These are phyloP conservation scores for Neopestalotiopsis sp. DNA, from an alignment of 2,329 filamentous ascomycete genomes.

Conservation along the genomic window DNA sequence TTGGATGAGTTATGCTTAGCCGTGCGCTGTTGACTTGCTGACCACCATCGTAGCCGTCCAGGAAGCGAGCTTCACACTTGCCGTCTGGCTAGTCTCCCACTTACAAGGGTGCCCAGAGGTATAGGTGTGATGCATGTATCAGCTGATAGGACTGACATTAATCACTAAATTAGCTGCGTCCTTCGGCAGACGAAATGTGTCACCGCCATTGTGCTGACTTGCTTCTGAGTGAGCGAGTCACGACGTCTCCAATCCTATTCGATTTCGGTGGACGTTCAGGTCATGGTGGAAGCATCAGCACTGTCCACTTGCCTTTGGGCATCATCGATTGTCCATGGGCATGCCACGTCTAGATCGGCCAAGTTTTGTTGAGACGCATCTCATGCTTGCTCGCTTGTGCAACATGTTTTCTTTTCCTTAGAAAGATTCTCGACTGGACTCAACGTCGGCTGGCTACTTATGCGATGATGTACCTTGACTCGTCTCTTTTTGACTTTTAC, in stretches of 20 bases:
- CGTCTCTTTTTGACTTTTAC: background rate
- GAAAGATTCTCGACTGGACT: background rate
- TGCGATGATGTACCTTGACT: background rate
- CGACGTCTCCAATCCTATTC: background rate
- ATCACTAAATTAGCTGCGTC: background rate
- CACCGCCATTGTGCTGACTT: constrained; percentile 1
- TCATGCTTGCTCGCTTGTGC: background rate
- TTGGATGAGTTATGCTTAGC: background rate
- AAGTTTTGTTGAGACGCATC: background rate
- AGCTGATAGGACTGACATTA: background rate
- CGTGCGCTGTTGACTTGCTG: background rate
- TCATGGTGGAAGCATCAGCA: background rate
- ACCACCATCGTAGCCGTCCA: background rate
- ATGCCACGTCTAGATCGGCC: background rate
- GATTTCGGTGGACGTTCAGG: background rate
- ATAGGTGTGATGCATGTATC: background rate
- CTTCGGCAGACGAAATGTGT: background rate
- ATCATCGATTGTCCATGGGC: background rate
- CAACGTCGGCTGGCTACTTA: background rate
- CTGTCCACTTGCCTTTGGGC: background rate
- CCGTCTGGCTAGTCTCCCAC: background rate
- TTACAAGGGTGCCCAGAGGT: background rate
- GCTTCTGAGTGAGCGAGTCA: background rate
- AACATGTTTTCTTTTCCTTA: background rate
- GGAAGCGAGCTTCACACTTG: background rate